phyloP scores from a whole-genome alignment of 768 basidiomycete species.

The Austroboletus eburneus region DNA sequence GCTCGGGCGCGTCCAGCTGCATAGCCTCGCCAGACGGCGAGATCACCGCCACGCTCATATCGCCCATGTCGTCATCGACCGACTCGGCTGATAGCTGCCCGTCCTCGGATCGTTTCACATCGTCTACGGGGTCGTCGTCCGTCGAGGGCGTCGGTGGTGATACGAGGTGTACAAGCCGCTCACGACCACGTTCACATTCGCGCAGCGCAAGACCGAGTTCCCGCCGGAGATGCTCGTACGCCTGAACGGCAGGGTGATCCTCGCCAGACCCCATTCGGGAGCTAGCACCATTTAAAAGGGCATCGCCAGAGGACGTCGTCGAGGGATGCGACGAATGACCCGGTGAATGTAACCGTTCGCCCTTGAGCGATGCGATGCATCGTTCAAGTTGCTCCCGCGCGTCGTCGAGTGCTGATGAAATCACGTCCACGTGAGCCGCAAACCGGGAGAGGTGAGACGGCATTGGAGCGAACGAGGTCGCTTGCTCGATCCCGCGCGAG shows the following conservation, averaged over 20 bases:
- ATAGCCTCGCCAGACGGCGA: slow-evolving; percentile 26
- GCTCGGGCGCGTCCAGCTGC: slow-evolving; percentile 20
- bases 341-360: slow-evolving; percentile 24
- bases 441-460: slow-evolving; percentile 67
- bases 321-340: slow-evolving; percentile 21
- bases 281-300: background rate
- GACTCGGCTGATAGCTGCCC: no score
- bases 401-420: slow-evolving; percentile 64
- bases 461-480: slow-evolving; percentile 65
- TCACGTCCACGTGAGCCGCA: slow-evolving; percentile 67
- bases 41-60: slow-evolving; percentile 6
- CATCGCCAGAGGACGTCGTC: slow-evolving; percentile 14
- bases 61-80: no score
- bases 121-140: slow-evolving; percentile 34
- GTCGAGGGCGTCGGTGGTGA: slow-evolving; percentile 36
- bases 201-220: slow-evolving; percentile 75
- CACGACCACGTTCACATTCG: slow-evolving; percentile 79
- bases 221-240: slow-evolving; percentile 71
- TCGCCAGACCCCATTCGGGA: slow-evolving; percentile 1
- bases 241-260: slow-evolving; percentile 53
- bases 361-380: slow-evolving; percentile 56
- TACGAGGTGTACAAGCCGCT: slow-evolving; percentile 55
- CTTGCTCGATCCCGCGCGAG: slow-evolving; percentile 10
- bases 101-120: no score
- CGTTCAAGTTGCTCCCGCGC: slow-evolving; percentile 63